These are phyloP conservation scores for Boletus vinaceobasis DNA, from an alignment of 768 basidiomycete species.

Conservation along the genomic window DNA sequence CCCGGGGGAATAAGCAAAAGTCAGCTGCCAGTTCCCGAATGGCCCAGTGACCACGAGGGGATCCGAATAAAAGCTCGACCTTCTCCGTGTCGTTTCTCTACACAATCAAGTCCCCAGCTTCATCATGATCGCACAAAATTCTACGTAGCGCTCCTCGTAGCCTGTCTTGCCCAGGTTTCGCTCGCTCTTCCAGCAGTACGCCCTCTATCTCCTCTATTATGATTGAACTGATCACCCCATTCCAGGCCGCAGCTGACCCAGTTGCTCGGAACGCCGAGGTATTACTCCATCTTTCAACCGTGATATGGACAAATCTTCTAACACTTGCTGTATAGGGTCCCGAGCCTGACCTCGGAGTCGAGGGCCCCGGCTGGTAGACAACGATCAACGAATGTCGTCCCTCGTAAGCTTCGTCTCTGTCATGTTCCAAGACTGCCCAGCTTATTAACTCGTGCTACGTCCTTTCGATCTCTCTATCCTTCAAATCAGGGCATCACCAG, in stretches of 20 bases:
- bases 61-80: conserved; percentile 20
- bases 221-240: background rate
- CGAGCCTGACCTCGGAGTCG: background rate
- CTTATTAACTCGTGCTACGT: conserved; percentile 1
- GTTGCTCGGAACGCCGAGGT: conserved; percentile 9
- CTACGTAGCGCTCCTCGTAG: conserved; percentile 19
- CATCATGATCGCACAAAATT: conserved; percentile 22
- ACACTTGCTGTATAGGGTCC: background rate
- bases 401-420: conserved; percentile 9
- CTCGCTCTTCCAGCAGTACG: conserved; percentile 22
- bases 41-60: conserved; percentile 11
- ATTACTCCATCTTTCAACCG: background rate
- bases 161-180: conserved; percentile 17
- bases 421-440: background rate
- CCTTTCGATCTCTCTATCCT: background rate
- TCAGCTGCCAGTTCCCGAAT: conserved; percentile 17
- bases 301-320: background rate
- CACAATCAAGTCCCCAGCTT: background rate
- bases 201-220: background rate
- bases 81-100: background rate
- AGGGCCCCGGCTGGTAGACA: conserved; percentile 26
- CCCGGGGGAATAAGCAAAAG: no score
- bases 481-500: conserved; percentile 7
- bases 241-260: conserved; percentile 8
- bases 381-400: background rate